Evolutionary conservation across 257 asterid genomes (phyloP), one percentile per base, ranked within the genome.

Genomic region (Ballota nigra): DNA sequence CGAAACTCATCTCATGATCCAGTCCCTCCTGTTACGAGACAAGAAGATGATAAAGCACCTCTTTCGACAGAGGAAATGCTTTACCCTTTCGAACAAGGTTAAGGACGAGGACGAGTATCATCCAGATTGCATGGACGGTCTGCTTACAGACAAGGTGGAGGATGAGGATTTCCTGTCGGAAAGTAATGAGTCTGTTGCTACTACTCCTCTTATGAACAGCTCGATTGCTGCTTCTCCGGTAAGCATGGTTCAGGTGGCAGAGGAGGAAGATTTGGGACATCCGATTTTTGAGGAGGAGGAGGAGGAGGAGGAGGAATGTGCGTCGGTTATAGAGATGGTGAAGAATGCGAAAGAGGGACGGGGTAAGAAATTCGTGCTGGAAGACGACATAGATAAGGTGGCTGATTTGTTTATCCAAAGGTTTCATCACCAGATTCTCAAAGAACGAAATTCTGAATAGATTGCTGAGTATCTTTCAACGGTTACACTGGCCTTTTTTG

Each of bases 341-440:
- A 73, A 73, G 58, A 70, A 13, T 24, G 71, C 71, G 4, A 60
- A 28, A 5, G 73, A 75, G 63, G 72, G 33, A 18, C 68, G 53
- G 7, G 84, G 76, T n/a, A 38, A 80, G 59, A 75, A 76, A 31
- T 68, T 72, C 33, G 36, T 31, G 59, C 56, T 72, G 66, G 84
- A 80, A 51, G 81, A 80, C 13, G 79, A 80, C 28, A 77, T 80
- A 34, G 77, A 80, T 71, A 73, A 20, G 66, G 78, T 68, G 59
- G 84, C 84, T 6, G 84, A 80, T 41, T 78, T 80, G 74, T 80
- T 80, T 70, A 80, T 80, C 55, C 77, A 59, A 68, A 65, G 79
- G 73, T 80, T 80, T 72, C 84, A 76, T 74, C 77, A 76, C 34
- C 84, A 76, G 77, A 76, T 76, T 73, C 56, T 12, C 19, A 18